phyloP scores from a whole-genome alignment of 2,329 filamentous ascomycete genomes.

The Coleophoma cylindrospora region DNA sequence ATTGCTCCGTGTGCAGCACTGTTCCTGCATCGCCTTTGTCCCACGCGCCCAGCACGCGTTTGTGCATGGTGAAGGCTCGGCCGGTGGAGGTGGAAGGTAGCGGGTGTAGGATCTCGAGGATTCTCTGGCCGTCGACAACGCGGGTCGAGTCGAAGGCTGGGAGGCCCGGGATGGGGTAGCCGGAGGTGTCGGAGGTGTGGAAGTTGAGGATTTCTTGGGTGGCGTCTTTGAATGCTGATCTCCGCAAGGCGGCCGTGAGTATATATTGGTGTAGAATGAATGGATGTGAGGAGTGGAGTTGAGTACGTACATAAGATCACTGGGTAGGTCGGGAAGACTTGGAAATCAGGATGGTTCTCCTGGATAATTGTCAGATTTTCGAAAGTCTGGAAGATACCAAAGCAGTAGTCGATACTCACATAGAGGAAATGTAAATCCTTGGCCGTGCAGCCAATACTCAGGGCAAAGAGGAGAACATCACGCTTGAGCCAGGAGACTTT shows the following conservation, averaged over 20 bases:
- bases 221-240: background rate
- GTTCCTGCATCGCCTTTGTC: conserved; percentile 1
- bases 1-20: background rate
- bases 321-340: background rate
- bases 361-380: background rate
- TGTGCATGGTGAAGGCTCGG: background rate
- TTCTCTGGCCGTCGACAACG: background rate
- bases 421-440: background rate
- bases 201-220: background rate
- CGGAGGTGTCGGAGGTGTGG: background rate
- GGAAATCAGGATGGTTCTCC: background rate
- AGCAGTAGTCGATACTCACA: background rate
- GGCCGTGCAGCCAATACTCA: background rate
- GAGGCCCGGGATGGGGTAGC: background rate
- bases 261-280: background rate
- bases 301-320: background rate
- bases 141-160: background rate
- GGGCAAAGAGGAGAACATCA: background rate
- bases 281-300: background rate
- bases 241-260: background rate
- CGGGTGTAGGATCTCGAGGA: background rate
- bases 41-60: background rate
- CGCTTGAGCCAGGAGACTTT: background rate
- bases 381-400: background rate
- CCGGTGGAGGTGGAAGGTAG: background rate